Conservation (phyloP, 139 green algal genomes). For the Gonium pectorale region DNA sequence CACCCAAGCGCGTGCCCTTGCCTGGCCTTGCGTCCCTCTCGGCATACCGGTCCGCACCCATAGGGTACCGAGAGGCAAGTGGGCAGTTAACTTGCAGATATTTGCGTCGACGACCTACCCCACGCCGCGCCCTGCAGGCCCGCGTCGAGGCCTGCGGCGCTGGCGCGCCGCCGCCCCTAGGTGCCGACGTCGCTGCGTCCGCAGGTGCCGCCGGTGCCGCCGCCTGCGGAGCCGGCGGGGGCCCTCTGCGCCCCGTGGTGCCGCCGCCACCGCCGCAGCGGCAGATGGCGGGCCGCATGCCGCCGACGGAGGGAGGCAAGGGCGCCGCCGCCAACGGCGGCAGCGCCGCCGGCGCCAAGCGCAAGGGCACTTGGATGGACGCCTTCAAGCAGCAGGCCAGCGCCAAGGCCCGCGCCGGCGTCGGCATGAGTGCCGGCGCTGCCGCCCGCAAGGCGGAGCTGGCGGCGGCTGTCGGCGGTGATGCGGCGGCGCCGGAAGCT, state of each 20-base stretch:
- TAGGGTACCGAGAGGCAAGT: too few species aligned
- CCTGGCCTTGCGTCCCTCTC: too few species aligned
- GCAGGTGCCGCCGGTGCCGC: neutral
- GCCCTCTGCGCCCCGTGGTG: neutral
- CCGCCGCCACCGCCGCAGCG: neutral
- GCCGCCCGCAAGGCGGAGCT: neutral
- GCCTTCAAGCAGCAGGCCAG: slow-evolving; percentile 25
- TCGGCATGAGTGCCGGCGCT: neutral
- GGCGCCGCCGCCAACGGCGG: neutral
- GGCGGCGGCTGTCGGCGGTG: neutral
- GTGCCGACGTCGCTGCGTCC: too few species aligned
- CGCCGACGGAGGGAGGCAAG: neutral
- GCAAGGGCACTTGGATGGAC: slow-evolving; percentile 61
- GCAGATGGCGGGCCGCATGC: slow-evolving; percentile 30
- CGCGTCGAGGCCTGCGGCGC: too few species aligned
- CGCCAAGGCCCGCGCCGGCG: slow-evolving; percentile 17
- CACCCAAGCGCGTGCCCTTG: too few species aligned
- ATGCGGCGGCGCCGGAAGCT: neutral
- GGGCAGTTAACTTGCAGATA: too few species aligned
- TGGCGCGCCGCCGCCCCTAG: too few species aligned
- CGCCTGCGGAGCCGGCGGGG: neutral
- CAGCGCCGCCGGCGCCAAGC: neutral
- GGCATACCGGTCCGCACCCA: too few species aligned
- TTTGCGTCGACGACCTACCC: too few species aligned
- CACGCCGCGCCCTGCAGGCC: too few species aligned